Evolutionary conservation across 2,329 filamentous ascomycete species (phyloP).

Genomic region (Pyrenophora graminea): DNA sequence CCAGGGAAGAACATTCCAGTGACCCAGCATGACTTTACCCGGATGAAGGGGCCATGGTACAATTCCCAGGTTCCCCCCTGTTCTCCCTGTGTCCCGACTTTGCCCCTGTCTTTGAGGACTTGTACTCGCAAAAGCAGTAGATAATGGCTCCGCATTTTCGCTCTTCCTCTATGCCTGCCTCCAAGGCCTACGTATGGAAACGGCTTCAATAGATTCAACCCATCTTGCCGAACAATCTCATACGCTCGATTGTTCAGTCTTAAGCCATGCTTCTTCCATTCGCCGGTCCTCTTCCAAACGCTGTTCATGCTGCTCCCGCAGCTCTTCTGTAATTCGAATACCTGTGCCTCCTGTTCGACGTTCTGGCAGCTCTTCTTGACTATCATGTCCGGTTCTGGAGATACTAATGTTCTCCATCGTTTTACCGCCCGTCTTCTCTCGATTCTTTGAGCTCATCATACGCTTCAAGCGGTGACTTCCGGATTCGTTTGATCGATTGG

Average conservation of each 20-base stretch:
- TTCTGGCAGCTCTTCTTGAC: slow-evolving; percentile 19
- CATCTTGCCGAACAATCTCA: neutral
- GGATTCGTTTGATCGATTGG: slow-evolving; percentile 4
- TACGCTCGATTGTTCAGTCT: neutral
- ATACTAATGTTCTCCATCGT: slow-evolving; percentile 5
- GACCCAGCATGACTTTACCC: too few relatives aligned
- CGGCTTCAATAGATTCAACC: neutral
- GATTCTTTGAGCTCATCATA: slow-evolving; percentile 11
- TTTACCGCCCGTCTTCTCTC: slow-evolving; percentile 8
- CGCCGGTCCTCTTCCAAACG: slow-evolving; percentile 5
- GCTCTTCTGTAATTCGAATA: slow-evolving; percentile 8
- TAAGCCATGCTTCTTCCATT: slow-evolving; percentile 1
- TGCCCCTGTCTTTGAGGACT: too few relatives aligned
- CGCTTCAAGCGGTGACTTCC: slow-evolving; percentile 10
- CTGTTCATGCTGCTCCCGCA: slow-evolving; percentile 6
- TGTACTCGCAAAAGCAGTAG: too few relatives aligned
- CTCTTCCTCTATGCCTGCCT: too few relatives aligned
- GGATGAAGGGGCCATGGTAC: too few relatives aligned
- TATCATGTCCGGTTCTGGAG: slow-evolving; percentile 8
- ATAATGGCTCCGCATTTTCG: too few relatives aligned
- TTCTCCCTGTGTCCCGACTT: too few relatives aligned
- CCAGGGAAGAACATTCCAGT: too few relatives aligned
- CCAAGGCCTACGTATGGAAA: too few relatives aligned
- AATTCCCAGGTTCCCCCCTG: too few relatives aligned
- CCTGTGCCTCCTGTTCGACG: slow-evolving; percentile 5